Evolutionary conservation across 83 land plant species (phyloP).

Genomic region (Diphasiastrum complanatum): DNA sequence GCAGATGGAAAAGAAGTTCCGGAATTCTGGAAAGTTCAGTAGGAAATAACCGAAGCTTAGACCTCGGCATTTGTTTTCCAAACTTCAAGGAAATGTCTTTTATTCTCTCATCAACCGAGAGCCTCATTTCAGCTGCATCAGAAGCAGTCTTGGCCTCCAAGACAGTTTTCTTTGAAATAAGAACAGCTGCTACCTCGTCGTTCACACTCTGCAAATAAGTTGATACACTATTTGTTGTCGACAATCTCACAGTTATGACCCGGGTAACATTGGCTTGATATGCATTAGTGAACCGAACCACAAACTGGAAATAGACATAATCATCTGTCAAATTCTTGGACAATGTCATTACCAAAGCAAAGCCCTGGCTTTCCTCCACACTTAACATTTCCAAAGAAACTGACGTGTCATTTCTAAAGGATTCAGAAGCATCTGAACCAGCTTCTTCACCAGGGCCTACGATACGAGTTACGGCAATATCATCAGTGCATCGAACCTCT

Average conservation of each 20-base stretch:
- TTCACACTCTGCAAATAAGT: slow-evolving; percentile 72
- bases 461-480: slow-evolving; percentile 60
- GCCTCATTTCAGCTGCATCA: slow-evolving; percentile 68
- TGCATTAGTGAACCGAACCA: slow-evolving; percentile 51
- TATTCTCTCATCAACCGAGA: slow-evolving; percentile 74
- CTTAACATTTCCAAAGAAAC: slow-evolving; percentile 68
- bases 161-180: slow-evolving; percentile 75
- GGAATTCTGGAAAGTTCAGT: slow-evolving; percentile 65
- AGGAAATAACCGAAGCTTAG: slow-evolving; percentile 65
- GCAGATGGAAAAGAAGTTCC: slow-evolving; percentile 81
- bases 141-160: slow-evolving; percentile 60
- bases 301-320: slow-evolving; percentile 79
- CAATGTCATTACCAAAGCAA: slow-evolving; percentile 64
- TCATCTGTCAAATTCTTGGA: slow-evolving; percentile 58
- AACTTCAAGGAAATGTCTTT: slow-evolving; percentile 76
- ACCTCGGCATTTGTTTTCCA: slow-evolving; percentile 61
- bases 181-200: slow-evolving; percentile 79
- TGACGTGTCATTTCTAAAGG: slow-evolving; percentile 65
- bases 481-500: slow-evolving; percentile 90
- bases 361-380: slow-evolving; percentile 91
- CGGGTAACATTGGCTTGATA: slow-evolving; percentile 76
- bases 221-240: slow-evolving; percentile 64
- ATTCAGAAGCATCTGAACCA: slow-evolving; percentile 55
- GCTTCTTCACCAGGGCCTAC: slow-evolving; percentile 98
- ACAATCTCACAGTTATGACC: slow-evolving; percentile 78